Evolutionary conservation across 169 alveolate genomes (phyloP).

Genomic region (Perkinsus marinus): DNA sequence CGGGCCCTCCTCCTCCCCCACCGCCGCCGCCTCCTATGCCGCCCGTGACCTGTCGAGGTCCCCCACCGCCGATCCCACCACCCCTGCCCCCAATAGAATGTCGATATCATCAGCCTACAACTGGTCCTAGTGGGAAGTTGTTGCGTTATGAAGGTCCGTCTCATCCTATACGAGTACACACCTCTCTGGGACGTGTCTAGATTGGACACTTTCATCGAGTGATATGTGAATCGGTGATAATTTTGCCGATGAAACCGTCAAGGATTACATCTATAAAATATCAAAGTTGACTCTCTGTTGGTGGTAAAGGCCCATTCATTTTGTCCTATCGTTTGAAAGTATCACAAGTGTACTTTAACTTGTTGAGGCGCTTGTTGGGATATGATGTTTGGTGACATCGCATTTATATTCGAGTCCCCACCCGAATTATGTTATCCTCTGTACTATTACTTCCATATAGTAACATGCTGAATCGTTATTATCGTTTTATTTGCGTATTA

Average conservation of each 20-base stretch:
- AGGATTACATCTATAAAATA: too few species aligned
- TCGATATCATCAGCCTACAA: background rate
- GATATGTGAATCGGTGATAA: too few species aligned
- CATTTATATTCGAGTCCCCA: background rate
- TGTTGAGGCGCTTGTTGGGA: background rate
- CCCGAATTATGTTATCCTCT: background rate
- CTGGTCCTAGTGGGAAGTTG: background rate
- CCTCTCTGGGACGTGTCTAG: background rate
- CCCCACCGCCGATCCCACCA: background rate
- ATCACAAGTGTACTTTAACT: background rate
- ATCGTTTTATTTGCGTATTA: background rate
- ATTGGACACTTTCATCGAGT: too few species aligned
- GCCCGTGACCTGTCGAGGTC: background rate
- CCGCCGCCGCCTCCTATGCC: background rate
- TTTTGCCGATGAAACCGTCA: background rate
- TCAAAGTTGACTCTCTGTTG: too few species aligned
- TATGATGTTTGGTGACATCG: background rate
- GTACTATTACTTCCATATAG: background rate
- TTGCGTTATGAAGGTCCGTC: background rate
- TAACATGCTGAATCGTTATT: background rate
- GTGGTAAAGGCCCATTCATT: too few species aligned
- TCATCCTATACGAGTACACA: background rate
- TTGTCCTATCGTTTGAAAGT: background rate
- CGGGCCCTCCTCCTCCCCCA: background rate
- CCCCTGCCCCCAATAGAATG: background rate